These are phyloP conservation scores for Telfairia occidentalis DNA, from an alignment of 331 rosid genomes.

Conservation along the genomic window DNA sequence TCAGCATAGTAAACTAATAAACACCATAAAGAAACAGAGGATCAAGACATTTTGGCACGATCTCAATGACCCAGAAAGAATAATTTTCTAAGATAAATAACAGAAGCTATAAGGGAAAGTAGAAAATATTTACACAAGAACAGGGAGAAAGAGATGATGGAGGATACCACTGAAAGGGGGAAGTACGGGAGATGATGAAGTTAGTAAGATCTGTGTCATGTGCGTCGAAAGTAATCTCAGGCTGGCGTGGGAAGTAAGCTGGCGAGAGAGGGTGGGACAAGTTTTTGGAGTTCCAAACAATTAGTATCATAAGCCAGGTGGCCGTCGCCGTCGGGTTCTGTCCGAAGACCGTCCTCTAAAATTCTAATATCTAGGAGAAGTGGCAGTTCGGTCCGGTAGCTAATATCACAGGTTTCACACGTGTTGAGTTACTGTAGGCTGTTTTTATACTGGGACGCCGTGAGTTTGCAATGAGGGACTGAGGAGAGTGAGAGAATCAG, in stretches of 20 bases:
- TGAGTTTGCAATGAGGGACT: neutral
- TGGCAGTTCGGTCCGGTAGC: neutral
- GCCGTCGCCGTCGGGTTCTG: neutral
- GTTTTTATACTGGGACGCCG: neutral
- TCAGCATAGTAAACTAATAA: neutral
- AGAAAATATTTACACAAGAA: neutral
- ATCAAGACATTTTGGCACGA: neutral
- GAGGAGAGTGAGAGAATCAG: neutral
- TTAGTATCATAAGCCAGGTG: neutral
- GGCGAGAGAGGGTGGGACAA: neutral
- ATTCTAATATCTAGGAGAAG: neutral
- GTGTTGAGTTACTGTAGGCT: neutral
- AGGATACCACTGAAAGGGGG: neutral
- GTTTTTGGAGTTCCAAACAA: neutral
- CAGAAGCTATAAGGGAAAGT: neutral
- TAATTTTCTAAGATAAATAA: neutral
- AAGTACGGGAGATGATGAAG: neutral
- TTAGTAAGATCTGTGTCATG: conserved; percentile 4
- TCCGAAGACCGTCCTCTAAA: neutral
- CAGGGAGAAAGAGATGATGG: neutral
- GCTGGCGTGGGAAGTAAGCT: neutral
- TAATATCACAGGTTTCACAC: neutral
- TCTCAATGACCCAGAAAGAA: neutral
- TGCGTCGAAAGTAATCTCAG: neutral
- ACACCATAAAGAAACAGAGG: neutral